Conservation (phyloP, 345 rosid genomes). For the Luvunga scandens region DNA sequence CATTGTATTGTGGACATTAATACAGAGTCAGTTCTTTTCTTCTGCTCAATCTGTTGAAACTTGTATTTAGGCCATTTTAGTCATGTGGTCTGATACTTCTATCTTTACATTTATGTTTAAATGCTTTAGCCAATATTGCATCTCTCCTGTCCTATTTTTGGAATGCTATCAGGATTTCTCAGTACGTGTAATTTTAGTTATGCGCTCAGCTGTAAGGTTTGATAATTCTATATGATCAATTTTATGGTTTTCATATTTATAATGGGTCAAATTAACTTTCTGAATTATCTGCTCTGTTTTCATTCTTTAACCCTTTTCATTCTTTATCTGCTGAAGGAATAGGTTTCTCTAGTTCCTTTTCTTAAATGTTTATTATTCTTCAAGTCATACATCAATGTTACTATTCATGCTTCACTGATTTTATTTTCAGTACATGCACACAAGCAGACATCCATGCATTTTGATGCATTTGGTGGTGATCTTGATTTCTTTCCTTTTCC, state of each 20-base stretch:
- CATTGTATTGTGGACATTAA: background rate
- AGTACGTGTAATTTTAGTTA: background rate
- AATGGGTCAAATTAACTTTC: background rate
- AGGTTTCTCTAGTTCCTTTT: background rate
- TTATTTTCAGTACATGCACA: background rate
- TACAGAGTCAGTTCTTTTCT: background rate
- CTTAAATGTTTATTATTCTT: background rate
- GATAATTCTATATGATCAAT: background rate
- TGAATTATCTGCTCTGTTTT: background rate
- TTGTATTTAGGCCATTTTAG: background rate
- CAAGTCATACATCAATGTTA: background rate
- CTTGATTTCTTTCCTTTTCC: conserved; percentile 1
- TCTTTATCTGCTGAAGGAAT: background rate
- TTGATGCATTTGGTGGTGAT: conserved; percentile 12
- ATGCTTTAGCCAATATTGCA: background rate
- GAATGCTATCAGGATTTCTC: background rate
- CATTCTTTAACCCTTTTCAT: background rate
- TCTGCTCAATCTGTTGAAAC: background rate
- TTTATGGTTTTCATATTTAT: background rate
- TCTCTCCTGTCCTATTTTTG: background rate
- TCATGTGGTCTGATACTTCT: background rate
- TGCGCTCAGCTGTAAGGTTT: background rate
- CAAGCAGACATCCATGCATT: background rate
- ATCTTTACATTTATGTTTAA: background rate
- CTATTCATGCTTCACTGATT: background rate